These are phyloP conservation scores for Diplodia mutila DNA, from an alignment of 2,329 filamentous ascomycete species.

Conservation along the genomic window DNA sequence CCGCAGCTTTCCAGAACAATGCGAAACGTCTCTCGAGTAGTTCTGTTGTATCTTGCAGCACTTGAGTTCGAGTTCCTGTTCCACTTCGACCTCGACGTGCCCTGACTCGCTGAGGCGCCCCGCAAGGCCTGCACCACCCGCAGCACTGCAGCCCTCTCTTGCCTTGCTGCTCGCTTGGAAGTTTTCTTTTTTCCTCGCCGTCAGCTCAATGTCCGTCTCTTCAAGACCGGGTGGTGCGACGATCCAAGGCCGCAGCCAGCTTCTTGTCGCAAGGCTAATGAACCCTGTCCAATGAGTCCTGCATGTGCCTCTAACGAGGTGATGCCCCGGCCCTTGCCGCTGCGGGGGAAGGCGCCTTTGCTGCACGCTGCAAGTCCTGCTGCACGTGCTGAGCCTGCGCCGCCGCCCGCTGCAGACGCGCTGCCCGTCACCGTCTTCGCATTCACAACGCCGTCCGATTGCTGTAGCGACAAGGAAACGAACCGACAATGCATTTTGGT, in stretches of 20 bases:
- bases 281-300: background rate
- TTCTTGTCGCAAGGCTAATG: background rate
- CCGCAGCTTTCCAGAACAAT: slow-evolving; percentile 2
- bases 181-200: background rate
- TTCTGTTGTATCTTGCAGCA: too few relatives aligned
- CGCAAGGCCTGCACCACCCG: too few relatives aligned
- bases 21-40: background rate
- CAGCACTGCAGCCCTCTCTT: background rate
- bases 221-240: background rate
- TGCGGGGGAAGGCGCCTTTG: slow-evolving; percentile 12
- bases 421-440: too few relatives aligned
- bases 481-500: background rate
- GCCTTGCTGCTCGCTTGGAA: background rate
- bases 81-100: too few relatives aligned
- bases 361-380: slow-evolving; percentile 13
- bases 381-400: background rate
- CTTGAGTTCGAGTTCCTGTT: too few relatives aligned
- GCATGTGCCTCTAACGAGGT: background rate
- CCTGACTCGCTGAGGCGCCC: too few relatives aligned
- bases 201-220: too few relatives aligned
- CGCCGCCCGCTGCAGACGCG: background rate
- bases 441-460: background rate
- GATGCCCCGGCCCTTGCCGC: slow-evolving; percentile 9
- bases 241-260: too few relatives aligned
- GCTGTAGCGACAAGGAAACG: too few relatives aligned